Evolutionary conservation across 257 asterid species (phyloP).

Genomic region (Mitragyna speciosa): DNA sequence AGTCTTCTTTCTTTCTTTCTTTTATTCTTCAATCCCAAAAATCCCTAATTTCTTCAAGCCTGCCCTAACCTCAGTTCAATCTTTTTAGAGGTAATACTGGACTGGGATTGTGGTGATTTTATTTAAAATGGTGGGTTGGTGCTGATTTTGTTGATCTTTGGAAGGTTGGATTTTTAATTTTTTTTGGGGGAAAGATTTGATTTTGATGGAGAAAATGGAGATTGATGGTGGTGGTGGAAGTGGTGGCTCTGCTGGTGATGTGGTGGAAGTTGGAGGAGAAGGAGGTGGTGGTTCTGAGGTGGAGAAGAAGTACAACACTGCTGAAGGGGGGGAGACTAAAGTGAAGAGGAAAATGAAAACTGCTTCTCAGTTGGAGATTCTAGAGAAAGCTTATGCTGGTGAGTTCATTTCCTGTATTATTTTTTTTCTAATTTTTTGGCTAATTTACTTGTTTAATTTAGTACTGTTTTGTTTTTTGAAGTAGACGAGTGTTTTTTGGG

Average conservation of each 20-base stretch:
- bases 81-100: background rate
- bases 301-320: constrained; percentile 37
- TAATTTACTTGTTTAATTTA: background rate
- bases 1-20: constrained; percentile 4
- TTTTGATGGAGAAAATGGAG: constrained; percentile 49
- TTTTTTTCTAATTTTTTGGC: background rate
- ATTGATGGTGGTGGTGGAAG: constrained; percentile 37
- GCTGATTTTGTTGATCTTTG: constrained; percentile 24
- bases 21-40: constrained; percentile 29
- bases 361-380: constrained; percentile 77
- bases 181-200: constrained; percentile 17
- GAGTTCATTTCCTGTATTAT: constrained; percentile 23
- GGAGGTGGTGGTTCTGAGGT: constrained; percentile 31
- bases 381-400: constrained; percentile 80
- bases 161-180: constrained; percentile 26
- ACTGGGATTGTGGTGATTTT: background rate
- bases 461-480: background rate
- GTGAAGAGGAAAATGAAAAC: constrained; percentile 89
- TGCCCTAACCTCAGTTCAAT: constrained; percentile 20
- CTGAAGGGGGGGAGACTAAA: constrained; percentile 54
- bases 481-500: background rate
- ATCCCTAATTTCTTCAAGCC: constrained; percentile 22
- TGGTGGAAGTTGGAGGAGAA: constrained; percentile 17
- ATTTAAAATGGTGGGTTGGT: constrained; percentile 13
- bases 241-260: constrained; percentile 6